These are phyloP conservation scores for Exophiala dermatitidis DNA, from an alignment of 2,329 filamentous ascomycete genomes.

Conservation along the genomic window DNA sequence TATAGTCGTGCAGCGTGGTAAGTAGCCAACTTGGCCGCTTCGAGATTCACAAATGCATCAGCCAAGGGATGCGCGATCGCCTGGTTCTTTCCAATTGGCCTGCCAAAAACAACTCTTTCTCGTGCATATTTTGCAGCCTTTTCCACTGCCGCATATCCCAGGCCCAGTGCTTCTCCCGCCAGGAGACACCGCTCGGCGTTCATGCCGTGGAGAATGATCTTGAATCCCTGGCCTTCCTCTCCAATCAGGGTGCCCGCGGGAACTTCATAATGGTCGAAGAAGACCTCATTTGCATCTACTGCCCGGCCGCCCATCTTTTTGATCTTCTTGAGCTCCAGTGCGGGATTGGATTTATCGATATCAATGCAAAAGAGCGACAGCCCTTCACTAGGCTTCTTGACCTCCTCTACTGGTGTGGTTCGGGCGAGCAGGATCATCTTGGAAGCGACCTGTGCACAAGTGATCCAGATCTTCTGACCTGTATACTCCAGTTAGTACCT, in stretches of 20 bases:
- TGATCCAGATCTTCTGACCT: constrained; percentile 79
- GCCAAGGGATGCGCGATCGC: constrained; percentile 59
- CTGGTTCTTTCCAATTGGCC: constrained; percentile 60
- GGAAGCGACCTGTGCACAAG: constrained; percentile 70
- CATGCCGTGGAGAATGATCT: constrained; percentile 71
- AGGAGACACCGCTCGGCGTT: constrained; percentile 70
- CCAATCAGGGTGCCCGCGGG: constrained; percentile 61
- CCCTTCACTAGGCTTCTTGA: constrained; percentile 63
- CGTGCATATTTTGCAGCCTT: constrained; percentile 59
- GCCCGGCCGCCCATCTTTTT: constrained; percentile 80
- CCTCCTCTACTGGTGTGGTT: constrained; percentile 62
- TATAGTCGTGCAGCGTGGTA: constrained; percentile 60
- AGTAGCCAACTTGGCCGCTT: constrained; percentile 58
- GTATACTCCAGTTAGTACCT: neutral
- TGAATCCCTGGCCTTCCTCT: constrained; percentile 67
- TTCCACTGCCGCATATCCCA: constrained; percentile 65
- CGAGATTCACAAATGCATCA: constrained; percentile 58
- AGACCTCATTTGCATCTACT: constrained; percentile 79
- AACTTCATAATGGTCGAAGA: constrained; percentile 72
- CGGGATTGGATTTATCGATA: constrained; percentile 52
- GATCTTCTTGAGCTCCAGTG: constrained; percentile 63
- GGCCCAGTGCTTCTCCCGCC: constrained; percentile 69
- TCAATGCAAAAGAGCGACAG: constrained; percentile 76
- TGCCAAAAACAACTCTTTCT: constrained; percentile 59
- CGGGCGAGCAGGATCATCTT: constrained; percentile 79